phyloP scores from a whole-genome alignment of 1,284 basidiomycete species.

The Irpex sp. region DNA sequence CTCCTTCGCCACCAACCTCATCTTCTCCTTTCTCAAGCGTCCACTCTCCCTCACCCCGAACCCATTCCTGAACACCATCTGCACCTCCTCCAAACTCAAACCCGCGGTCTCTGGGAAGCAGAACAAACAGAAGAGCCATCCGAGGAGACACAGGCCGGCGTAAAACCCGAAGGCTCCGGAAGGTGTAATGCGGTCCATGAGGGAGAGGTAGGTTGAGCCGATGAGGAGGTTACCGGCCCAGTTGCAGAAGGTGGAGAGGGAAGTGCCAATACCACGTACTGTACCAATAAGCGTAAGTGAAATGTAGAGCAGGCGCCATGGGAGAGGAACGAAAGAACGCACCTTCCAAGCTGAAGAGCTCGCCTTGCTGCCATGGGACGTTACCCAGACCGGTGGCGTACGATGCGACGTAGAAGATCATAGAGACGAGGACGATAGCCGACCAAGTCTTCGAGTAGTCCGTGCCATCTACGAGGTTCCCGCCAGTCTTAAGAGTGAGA shows the following conservation, averaged over 20 bases:
- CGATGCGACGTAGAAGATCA: conserved; percentile 81
- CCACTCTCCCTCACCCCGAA: conserved; percentile 58
- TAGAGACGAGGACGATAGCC: conserved; percentile 68
- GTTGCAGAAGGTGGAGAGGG: conserved; percentile 77
- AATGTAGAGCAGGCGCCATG: background rate
- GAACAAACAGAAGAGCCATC: conserved; percentile 65
- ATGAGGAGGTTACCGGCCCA: conserved; percentile 82
- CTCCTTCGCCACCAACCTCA: conserved; percentile 21
- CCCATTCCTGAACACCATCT: conserved; percentile 51
- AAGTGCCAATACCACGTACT: conserved; percentile 81
- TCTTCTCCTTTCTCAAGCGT: conserved; percentile 42
- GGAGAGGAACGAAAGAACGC: conserved; percentile 13
- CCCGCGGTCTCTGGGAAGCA: conserved; percentile 80
- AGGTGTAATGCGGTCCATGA: conserved; percentile 75
- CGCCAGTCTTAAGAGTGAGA: conserved; percentile 65
- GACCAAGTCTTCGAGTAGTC: conserved; percentile 66
- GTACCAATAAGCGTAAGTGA: background rate
- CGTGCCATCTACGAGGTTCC: conserved; percentile 61
- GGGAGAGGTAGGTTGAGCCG: conserved; percentile 73
- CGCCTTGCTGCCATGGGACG: conserved; percentile 87
- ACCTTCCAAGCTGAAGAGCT: conserved; percentile 77
- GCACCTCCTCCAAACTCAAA: conserved; percentile 75
- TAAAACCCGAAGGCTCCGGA: conserved; percentile 81
- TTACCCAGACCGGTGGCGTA: conserved; percentile 79
- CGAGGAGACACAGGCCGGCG: conserved; percentile 69